Percentiles rank a stretch among this genome's conserved stretches.
Conservation (phyloP, 2,329 filamentous ascomycete species). For the Lasiodiplodia sp. region DNA sequence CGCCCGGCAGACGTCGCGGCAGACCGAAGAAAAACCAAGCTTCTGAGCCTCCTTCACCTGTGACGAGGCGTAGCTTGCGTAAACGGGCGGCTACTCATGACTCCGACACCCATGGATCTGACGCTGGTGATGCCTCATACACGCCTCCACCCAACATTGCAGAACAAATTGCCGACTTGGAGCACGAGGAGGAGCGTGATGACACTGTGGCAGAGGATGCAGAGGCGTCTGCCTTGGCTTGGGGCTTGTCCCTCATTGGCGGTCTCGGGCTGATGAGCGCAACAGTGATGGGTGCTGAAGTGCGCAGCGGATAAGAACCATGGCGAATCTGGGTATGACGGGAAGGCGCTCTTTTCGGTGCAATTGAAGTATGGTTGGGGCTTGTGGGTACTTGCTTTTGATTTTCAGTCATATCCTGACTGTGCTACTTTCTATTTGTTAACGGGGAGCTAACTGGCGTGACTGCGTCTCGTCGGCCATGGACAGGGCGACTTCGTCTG, state of each 20-base stretch:
- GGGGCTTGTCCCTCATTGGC: slow-evolving; percentile 44
- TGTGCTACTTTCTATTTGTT: slow-evolving; percentile 16
- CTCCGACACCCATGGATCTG: slow-evolving; percentile 27
- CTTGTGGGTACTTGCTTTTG: slow-evolving; percentile 5
- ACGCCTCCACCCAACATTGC: slow-evolving; percentile 3
- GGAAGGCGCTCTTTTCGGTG: background rate
- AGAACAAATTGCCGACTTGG: slow-evolving; percentile 22
- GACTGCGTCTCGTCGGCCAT: background rate
- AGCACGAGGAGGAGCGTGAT: slow-evolving; percentile 37
- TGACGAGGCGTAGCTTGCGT: slow-evolving; percentile 33
- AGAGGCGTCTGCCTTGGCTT: slow-evolving; percentile 45
- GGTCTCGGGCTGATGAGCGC: slow-evolving; percentile 45
- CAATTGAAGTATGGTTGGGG: background rate
- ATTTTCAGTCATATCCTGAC: background rate
- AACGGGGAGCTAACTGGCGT: background rate
- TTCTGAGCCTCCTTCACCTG: slow-evolving; percentile 30
- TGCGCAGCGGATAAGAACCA: slow-evolving; percentile 28
- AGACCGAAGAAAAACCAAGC: slow-evolving; percentile 38
- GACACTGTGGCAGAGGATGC: slow-evolving; percentile 43
- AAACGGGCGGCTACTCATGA: slow-evolving; percentile 27
- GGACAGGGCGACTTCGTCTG: background rate
- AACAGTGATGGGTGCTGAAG: slow-evolving; percentile 46
- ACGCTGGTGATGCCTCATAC: slow-evolving; percentile 27
- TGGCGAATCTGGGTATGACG: background rate
- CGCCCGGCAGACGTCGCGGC: slow-evolving; percentile 39